Base-by-base conservation (phyloP, 2,329 filamentous ascomycete species). In the Colletotrichum chrysophilum region DNA sequence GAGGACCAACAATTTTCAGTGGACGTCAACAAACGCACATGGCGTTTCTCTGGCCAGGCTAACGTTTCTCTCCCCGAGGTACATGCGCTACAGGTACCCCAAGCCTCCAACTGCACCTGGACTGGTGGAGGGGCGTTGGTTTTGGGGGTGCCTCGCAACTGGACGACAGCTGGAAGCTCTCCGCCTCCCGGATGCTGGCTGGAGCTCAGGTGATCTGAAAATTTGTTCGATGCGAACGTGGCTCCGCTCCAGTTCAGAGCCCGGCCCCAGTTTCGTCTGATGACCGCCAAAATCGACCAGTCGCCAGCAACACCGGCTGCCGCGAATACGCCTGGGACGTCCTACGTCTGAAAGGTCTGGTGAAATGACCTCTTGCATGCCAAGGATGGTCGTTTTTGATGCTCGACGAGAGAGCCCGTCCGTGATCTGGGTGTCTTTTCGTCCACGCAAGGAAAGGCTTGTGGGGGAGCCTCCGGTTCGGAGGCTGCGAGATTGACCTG, bases 201-300 rank as follows among this genome's bases (percentile, higher is more conserved):
- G 65, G 70, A 69, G 70, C 74, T 75, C 74, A 69, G 70, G 74
- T 75, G 74, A 73, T 65, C 74, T 69, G 70, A 75, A 75, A 73
- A 73, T 73, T 75, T 73, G 56, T 48, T 73, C 26, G 58, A 73
- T 68, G 74, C 28, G 64, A 75, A 74, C 64, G 70, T 73, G 58
- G 70, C 74, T 74, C 74, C 74, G 74, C 74, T 68, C 64, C 65
- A 48, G 34, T 64, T 58, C 70, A 75, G 21, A 73, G 73, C 58
- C 70, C 70, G 64, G 70, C 70, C 64, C 64, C 73, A 69, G 58
- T 70, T 75, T 75, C 73, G 65, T 75, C 74, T 65, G 74, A 75
- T 75, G 74, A 61, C 64, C 48, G 70, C 58, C 61, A 68, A 58
- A 38, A n/a, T 52, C 70, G 64, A 75, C 70, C 70, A 73, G 70